These are phyloP conservation scores for Danielia reshetovae DNA, from an alignment of 805 yeast species.

Conservation along the genomic window DNA sequence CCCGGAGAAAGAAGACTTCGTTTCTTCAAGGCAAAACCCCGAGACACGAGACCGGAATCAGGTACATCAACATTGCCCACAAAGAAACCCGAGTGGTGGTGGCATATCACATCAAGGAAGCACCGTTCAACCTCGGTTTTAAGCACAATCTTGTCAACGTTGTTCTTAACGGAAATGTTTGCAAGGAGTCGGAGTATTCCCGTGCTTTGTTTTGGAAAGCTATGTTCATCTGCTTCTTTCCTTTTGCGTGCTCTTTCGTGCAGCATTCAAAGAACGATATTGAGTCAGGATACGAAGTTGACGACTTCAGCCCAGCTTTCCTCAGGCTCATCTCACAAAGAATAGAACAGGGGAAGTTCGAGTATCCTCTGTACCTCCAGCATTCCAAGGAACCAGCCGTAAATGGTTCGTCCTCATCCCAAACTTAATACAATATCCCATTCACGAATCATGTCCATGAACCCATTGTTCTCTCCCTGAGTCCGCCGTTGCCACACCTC, in stretches of 20 bases:
- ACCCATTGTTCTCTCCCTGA: conserved; percentile 35
- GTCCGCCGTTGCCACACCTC: conserved; percentile 48
- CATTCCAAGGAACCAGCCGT: background rate
- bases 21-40: conserved; percentile 11
- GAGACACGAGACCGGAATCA: conserved; percentile 27
- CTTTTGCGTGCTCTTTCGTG: background rate
- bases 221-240: background rate
- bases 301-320: conserved; percentile 12
- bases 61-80: conserved; percentile 43
- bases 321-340: conserved; percentile 3
- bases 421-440: conserved; percentile 47
- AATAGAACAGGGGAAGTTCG: conserved; percentile 6
- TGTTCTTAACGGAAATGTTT: conserved; percentile 12
- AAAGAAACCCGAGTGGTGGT: conserved; percentile 36
- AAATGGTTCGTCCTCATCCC: conserved; percentile 20
- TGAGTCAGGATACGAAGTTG: no score
- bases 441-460: conserved; percentile 52
- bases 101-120: conserved; percentile 24
- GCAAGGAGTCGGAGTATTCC: no score
- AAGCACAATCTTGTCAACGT: conserved; percentile 33
- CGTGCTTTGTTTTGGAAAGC: background rate
- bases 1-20: background rate
- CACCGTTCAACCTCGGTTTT: conserved; percentile 37
- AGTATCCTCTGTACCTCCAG: conserved; percentile 2
- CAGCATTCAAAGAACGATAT: conserved; percentile 3